These are phyloP conservation scores for Paramarasmius palmivorus DNA, from an alignment of 1,284 basidiomycete species.

Conservation along the genomic window DNA sequence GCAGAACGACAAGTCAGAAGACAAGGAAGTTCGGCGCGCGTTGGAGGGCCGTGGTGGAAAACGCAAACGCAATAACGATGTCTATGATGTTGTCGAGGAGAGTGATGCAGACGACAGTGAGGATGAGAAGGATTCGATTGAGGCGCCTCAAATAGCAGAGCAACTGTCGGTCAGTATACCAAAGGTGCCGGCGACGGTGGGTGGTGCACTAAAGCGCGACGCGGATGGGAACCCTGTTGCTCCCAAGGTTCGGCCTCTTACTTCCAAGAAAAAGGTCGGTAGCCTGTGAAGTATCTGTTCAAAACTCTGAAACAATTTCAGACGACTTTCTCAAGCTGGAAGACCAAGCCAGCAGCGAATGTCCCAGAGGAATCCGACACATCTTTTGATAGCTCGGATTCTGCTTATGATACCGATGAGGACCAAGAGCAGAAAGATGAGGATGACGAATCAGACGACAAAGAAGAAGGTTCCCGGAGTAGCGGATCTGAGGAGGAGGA, in stretches of 20 bases:
- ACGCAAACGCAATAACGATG: constrained; percentile 41
- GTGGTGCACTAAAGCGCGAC: constrained; percentile 60
- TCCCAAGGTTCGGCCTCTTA: constrained; percentile 47
- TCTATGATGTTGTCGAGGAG: constrained; percentile 29
- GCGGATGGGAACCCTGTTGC: constrained; percentile 53
- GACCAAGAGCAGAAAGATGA: constrained; percentile 27
- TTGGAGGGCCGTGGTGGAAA: constrained; percentile 50
- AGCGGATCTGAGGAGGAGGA: constrained; percentile 24
- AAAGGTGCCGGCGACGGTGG: constrained; percentile 34
- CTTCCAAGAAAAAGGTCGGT: constrained; percentile 43
- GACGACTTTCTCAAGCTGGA: constrained; percentile 43
- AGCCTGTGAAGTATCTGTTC: not conserved
- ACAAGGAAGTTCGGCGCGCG: constrained; percentile 54
- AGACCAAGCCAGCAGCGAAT: constrained; percentile 22
- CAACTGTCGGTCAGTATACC: not conserved
- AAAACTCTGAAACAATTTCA: constrained; percentile 15
- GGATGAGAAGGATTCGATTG: constrained; percentile 31
- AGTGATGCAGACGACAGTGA: constrained; percentile 22
- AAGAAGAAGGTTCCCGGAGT: constrained; percentile 18
- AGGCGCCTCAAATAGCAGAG: not conserved
- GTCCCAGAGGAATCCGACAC: constrained; percentile 46
- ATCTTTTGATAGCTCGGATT: constrained; percentile 79
- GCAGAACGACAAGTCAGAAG: constrained; percentile 57
- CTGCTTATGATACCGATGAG: constrained; percentile 52
- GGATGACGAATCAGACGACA: constrained; percentile 24